Conservation (phyloP, 345 rosid species). For the Camelina neglecta region DNA sequence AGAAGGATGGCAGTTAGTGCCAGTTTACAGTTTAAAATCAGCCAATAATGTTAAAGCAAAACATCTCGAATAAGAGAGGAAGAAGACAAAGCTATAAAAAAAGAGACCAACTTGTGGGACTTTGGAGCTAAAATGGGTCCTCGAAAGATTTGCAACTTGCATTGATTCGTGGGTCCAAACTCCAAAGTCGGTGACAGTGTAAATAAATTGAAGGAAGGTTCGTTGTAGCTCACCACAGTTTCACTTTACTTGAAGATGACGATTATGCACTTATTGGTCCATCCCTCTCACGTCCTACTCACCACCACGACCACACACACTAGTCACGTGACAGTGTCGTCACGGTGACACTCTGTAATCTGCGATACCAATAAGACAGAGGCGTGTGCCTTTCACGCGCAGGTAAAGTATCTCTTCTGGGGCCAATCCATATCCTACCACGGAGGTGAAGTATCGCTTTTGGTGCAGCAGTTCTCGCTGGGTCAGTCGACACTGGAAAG, state of each 20-base stretch:
- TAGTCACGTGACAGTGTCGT: slow-evolving; percentile 24
- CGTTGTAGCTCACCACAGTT: slow-evolving; percentile 29
- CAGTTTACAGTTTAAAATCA: slow-evolving; percentile 41
- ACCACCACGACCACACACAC: slow-evolving; percentile 18
- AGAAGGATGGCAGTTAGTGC: slow-evolving; percentile 38
- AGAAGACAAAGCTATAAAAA: slow-evolving; percentile 29
- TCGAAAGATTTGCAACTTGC: slow-evolving; percentile 36
- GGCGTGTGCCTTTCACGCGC: slow-evolving; percentile 15
- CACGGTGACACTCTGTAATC: slow-evolving; percentile 17
- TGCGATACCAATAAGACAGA: neutral
- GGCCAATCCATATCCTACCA: slow-evolving; percentile 8
- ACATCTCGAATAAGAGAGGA: slow-evolving; percentile 26
- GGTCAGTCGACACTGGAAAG: neutral
- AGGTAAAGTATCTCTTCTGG: slow-evolving; percentile 25
- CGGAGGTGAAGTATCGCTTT: slow-evolving; percentile 8
- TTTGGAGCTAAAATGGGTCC: slow-evolving; percentile 35
- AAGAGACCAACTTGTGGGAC: slow-evolving; percentile 38
- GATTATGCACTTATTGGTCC: slow-evolving; percentile 21
- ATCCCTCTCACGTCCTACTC: slow-evolving; percentile 26
- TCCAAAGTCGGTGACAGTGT: slow-evolving; percentile 26
- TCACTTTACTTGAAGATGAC: slow-evolving; percentile 14
- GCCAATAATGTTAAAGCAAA: slow-evolving; percentile 31
- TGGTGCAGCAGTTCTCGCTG: neutral
- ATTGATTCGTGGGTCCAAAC: slow-evolving; percentile 44
- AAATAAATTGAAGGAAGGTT: slow-evolving; percentile 32